phyloP scores from a whole-genome alignment of 768 basidiomycete genomes.

The Tricholoma bakamatsutake region DNA sequence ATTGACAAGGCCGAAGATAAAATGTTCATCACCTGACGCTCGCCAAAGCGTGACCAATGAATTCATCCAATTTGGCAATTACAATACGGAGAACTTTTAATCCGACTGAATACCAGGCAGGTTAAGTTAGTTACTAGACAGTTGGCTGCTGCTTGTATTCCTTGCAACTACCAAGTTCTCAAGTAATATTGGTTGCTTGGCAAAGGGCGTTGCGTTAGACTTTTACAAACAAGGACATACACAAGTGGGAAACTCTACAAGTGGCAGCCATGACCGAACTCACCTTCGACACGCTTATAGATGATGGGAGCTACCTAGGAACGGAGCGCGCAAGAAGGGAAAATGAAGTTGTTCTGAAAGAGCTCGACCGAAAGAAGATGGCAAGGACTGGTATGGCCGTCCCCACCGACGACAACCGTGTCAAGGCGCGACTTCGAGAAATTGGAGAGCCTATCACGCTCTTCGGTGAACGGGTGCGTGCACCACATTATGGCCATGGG shows the following conservation, averaged over 20 bases:
- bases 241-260: neutral
- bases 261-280: slow-evolving; percentile 56
- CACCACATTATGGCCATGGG: neutral
- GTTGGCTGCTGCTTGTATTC: too few species aligned
- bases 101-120: too few species aligned
- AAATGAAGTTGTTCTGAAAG: slow-evolving; percentile 85
- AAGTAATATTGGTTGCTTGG: neutral
- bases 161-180: too few species aligned
- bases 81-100: too few species aligned
- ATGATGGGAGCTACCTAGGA: slow-evolving; percentile 72
- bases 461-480: slow-evolving; percentile 94
- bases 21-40: slow-evolving; percentile 15
- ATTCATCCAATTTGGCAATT: too few species aligned
- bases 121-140: too few species aligned
- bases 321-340: slow-evolving; percentile 72
- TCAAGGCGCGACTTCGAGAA: slow-evolving; percentile 83
- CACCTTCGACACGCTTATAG: slow-evolving; percentile 68
- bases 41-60: slow-evolving; percentile 1
- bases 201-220: neutral
- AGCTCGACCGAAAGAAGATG: slow-evolving; percentile 97
- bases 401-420: slow-evolving; percentile 94
- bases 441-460: slow-evolving; percentile 96
- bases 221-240: neutral
- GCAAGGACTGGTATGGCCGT: slow-evolving; percentile 82
- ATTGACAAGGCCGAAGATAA: neutral